Evolutionary conservation across 768 basidiomycete species (phyloP).

Genomic region (Boletus rubropictus): DNA sequence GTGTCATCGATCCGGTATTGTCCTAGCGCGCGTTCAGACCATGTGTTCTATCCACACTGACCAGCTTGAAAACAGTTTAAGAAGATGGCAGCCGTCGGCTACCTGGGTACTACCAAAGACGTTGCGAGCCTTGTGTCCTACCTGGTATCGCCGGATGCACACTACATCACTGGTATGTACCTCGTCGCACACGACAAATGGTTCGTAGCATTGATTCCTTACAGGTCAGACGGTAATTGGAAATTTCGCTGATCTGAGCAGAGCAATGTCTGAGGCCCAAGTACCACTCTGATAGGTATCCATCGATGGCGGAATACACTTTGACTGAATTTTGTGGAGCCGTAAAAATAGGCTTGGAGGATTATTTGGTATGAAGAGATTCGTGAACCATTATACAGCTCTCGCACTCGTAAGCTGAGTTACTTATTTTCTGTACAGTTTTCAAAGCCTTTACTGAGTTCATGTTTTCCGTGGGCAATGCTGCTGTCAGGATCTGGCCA

Average conservation of each 20-base stretch:
- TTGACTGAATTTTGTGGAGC: conserved; percentile 13
- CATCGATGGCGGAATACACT: conserved; percentile 23
- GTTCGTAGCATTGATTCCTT: neutral
- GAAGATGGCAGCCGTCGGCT: conserved; percentile 14
- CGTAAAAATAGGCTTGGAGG: neutral
- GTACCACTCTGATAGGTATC: conserved; percentile 10
- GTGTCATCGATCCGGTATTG: conserved; percentile 14
- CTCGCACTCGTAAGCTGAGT: no score
- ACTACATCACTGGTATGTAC: conserved; percentile 31
- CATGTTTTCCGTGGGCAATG: no score
- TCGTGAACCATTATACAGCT: neutral
- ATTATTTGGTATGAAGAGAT: no score
- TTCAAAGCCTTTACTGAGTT: no score
- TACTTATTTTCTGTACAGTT: no score
- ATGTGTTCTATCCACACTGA: neutral
- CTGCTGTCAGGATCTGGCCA: no score
- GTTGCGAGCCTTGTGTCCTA: conserved; percentile 36
- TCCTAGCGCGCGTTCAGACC: neutral
- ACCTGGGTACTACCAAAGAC: conserved; percentile 26
- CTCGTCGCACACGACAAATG: neutral
- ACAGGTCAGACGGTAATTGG: conserved; percentile 26
- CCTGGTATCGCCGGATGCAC: conserved; percentile 31
- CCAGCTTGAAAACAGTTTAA: conserved; percentile 6
- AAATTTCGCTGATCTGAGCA: neutral
- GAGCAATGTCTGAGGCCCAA: neutral